Conservation (phyloP, 176 grass and related monocot species). For the Oryza rufipogon region DNA sequence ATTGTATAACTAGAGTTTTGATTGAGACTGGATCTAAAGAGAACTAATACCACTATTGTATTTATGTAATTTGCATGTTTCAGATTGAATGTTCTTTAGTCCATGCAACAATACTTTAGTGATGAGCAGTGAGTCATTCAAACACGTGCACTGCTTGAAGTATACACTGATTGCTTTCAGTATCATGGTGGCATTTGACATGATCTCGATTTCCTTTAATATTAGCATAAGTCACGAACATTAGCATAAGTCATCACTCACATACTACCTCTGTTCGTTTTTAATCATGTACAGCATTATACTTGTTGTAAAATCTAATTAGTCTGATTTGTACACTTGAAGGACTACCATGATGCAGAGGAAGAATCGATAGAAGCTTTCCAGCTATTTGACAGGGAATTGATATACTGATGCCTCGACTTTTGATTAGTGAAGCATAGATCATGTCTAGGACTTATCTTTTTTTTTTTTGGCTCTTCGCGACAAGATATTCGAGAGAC, state of each 20-base stretch:
- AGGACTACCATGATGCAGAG: slow-evolving; percentile 38
- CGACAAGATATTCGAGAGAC: too few relatives aligned
- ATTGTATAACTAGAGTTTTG: too few relatives aligned
- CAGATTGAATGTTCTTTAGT: too few relatives aligned
- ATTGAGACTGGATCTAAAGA: too few relatives aligned
- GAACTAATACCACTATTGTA: too few relatives aligned
- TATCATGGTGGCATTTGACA: not conserved
- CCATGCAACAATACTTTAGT: too few relatives aligned
- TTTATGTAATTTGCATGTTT: too few relatives aligned
- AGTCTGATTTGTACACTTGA: slow-evolving; percentile 14
- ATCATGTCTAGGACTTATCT: not conserved
- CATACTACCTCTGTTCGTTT: not conserved
- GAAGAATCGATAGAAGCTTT: slow-evolving; percentile 45
- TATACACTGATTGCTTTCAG: too few relatives aligned
- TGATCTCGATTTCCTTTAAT: not conserved
- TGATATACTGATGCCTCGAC: slow-evolving; percentile 42
- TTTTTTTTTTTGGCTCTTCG: not conserved
- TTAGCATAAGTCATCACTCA: not conserved
- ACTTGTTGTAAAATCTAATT: slow-evolving; percentile 3
- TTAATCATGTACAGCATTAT: not conserved
- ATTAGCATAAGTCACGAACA: too few relatives aligned
- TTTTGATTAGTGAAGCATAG: slow-evolving; percentile 19
- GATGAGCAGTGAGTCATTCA: too few relatives aligned
- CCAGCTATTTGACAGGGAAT: slow-evolving; percentile 31
- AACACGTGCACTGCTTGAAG: too few relatives aligned